A percentile compares a stretch with the other conserved stretches of the same genome.
These are phyloP conservation scores for Cicer cuneatum DNA, from an alignment of 306 rosid genomes.

Conservation along the genomic window DNA sequence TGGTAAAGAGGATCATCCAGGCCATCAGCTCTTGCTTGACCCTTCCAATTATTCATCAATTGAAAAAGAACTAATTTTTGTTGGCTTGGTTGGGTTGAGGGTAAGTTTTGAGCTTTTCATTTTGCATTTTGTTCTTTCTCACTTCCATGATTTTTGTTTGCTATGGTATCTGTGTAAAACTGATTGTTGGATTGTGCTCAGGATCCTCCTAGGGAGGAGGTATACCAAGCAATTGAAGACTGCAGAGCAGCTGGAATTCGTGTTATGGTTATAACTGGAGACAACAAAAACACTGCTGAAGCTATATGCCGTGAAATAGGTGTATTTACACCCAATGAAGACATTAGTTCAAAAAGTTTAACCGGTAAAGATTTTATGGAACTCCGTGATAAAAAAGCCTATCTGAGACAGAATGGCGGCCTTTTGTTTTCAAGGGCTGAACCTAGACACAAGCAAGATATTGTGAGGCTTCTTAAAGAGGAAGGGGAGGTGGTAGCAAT, in stretches of 20 bases:
- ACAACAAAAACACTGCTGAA: slow-evolving; percentile 93
- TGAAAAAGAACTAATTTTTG: slow-evolving; percentile 82
- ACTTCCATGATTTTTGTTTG: slow-evolving; percentile 20
- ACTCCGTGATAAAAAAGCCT: slow-evolving; percentile 55
- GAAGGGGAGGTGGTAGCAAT: slow-evolving; percentile 88
- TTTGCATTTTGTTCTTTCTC: slow-evolving; percentile 27
- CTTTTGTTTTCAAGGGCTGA: slow-evolving; percentile 98
- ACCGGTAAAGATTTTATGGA: slow-evolving; percentile 85
- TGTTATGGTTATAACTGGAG: slow-evolving; percentile 94
- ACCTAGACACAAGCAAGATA: slow-evolving; percentile 94
- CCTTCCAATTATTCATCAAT: slow-evolving; percentile 82
- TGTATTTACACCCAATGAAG: slow-evolving; percentile 71
- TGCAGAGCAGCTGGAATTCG: slow-evolving; percentile 96
- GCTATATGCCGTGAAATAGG: slow-evolving; percentile 94
- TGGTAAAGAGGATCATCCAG: slow-evolving; percentile 88
- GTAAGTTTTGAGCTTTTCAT: slow-evolving; percentile 59
- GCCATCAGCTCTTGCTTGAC: slow-evolving; percentile 83
- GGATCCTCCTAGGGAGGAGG: slow-evolving; percentile 98
- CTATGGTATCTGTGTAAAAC: slow-evolving; percentile 25
- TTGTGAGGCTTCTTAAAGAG: slow-evolving; percentile 88
- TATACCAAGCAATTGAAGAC: slow-evolving; percentile 82
- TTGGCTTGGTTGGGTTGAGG: slow-evolving; percentile 87
- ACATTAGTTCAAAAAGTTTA: slow-evolving; percentile 67
- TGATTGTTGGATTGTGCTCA: slow-evolving; percentile 43
- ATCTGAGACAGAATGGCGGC: slow-evolving; percentile 73